These are phyloP conservation scores for Saccharomyces hybrid DNA, from an alignment of 1,139 yeast species.

Conservation along the genomic window DNA sequence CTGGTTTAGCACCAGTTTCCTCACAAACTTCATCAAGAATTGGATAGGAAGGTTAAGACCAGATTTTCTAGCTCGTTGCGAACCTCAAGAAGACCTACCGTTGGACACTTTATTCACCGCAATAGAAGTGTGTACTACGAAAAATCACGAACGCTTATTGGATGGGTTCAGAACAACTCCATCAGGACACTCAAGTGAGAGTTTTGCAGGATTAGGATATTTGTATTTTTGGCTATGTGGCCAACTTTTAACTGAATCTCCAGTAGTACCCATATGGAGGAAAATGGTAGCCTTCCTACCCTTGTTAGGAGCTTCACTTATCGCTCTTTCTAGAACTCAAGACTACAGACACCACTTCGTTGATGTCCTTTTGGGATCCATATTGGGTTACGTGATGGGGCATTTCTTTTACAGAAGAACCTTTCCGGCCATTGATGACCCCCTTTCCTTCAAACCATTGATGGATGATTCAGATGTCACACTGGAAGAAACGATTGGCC, in stretches of 20 bases:
- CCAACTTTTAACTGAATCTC: conserved; percentile 43
- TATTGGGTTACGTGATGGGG: conserved; percentile 44
- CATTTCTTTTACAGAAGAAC: conserved; percentile 41
- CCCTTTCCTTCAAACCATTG: conserved; percentile 34
- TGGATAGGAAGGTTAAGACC: conserved; percentile 74
- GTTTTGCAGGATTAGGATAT: conserved; percentile 61
- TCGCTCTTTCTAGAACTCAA: conserved; percentile 66
- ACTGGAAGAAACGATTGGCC: conserved; percentile 10
- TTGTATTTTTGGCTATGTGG: conserved; percentile 59
- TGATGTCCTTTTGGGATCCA: conserved; percentile 56
- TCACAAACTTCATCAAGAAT: conserved; percentile 64
- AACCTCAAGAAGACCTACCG: conserved; percentile 46
- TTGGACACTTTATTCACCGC: conserved; percentile 43
- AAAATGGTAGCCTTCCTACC: conserved; percentile 38
- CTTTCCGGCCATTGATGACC: conserved; percentile 36
- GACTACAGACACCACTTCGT: conserved; percentile 76
- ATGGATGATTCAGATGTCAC: conserved; percentile 35
- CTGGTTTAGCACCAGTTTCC: conserved; percentile 44
- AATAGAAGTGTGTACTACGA: conserved; percentile 56
- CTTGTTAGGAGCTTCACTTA: conserved; percentile 50
- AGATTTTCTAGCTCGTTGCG: conserved; percentile 69
- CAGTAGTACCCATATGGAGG: conserved; percentile 51
- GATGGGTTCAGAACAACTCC: conserved; percentile 81
- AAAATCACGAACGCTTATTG: conserved; percentile 36
- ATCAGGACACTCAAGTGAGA: conserved; percentile 64